Percentiles rank a stretch among this genome's conserved stretches.
phyloP scores from a whole-genome alignment of 2,329 filamentous ascomycete genomes.

The Raffaelea albimanens region DNA sequence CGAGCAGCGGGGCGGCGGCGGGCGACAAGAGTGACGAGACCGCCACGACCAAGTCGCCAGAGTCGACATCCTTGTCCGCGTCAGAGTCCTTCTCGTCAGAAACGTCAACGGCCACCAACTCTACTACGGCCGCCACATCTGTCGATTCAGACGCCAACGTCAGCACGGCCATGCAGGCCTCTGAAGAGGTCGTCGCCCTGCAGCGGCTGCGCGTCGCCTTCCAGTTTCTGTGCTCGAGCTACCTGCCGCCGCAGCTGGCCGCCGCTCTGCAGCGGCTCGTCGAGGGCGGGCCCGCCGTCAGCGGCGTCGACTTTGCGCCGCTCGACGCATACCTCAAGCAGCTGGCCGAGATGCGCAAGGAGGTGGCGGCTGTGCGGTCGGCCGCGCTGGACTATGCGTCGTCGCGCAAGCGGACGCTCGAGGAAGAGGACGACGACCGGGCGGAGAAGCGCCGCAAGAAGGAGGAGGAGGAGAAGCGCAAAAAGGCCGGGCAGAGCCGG shows the following conservation, averaged over 20 bases:
- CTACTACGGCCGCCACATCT: too few relatives aligned
- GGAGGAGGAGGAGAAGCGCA: conserved; percentile 83
- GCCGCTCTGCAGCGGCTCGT: conserved; percentile 20
- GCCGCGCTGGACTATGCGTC: conserved; percentile 47
- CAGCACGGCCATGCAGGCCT: conserved; percentile 33
- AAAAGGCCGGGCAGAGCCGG: conserved; percentile 64
- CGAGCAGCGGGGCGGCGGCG: too few relatives aligned
- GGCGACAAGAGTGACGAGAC: too few relatives aligned
- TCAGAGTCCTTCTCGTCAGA: too few relatives aligned
- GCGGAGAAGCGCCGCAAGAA: conserved; percentile 76
- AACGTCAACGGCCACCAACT: too few relatives aligned
- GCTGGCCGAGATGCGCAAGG: conserved; percentile 57
- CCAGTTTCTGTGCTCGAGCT: conserved; percentile 53
- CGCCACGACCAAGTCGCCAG: too few relatives aligned
- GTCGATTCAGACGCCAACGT: conserved; percentile 17
- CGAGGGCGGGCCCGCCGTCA: conserved; percentile 17
- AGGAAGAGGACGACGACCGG: conserved; percentile 58
- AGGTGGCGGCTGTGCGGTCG: conserved; percentile 61
- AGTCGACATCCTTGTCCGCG: too few relatives aligned
- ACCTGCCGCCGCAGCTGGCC: conserved; percentile 40
- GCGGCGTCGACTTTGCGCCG: conserved; percentile 53
- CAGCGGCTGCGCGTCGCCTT: conserved; percentile 57
- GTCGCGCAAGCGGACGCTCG: conserved; percentile 55
- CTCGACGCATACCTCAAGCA: conserved; percentile 61
- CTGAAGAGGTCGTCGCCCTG: conserved; percentile 41